These are phyloP conservation scores for Boeremia lycopersici DNA, from an alignment of 2,329 filamentous ascomycete species.

Conservation along the genomic window DNA sequence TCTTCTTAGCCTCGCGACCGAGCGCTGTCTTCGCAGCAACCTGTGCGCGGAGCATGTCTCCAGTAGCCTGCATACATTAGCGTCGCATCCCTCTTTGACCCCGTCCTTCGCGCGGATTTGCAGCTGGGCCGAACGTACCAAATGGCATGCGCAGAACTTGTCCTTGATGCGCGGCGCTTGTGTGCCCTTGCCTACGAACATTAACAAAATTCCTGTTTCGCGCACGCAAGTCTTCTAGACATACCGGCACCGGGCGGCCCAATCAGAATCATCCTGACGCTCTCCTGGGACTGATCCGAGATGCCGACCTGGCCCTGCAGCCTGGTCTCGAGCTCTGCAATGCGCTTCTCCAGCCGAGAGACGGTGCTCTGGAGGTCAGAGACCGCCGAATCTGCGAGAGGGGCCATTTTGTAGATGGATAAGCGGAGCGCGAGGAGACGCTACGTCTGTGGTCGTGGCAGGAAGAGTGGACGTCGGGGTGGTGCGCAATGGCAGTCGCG, in stretches of 20 bases:
- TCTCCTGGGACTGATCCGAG: constrained; percentile 55
- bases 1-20: constrained; percentile 98
- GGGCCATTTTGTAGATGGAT: constrained; percentile 70
- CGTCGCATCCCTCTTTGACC: background rate
- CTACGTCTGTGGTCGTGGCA: constrained; percentile 18
- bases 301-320: constrained; percentile 54
- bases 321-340: constrained; percentile 81
- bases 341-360: constrained; percentile 80
- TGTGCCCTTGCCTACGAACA: constrained; percentile 85
- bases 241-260: constrained; percentile 95
- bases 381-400: constrained; percentile 79
- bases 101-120: background rate
- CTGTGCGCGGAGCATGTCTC: constrained; percentile 98
- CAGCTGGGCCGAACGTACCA: constrained; percentile 65
- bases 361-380: constrained; percentile 85
- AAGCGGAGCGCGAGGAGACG: constrained; percentile 19
- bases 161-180: constrained; percentile 98
- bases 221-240: constrained; percentile 42
- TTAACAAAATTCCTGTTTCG: constrained; percentile 29
- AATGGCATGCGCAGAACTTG: constrained; percentile 94
- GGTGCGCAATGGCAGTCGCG: constrained; percentile 32
- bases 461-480: constrained; percentile 17
- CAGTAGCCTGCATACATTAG: constrained; percentile 74
- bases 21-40: constrained; percentile 96
- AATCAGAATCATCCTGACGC: constrained; percentile 96